Evolutionary conservation across 2,329 filamentous ascomycete species (phyloP), one percentile per base, ranked within the genome.

Genomic region (Fusarium incarnatum): DNA sequence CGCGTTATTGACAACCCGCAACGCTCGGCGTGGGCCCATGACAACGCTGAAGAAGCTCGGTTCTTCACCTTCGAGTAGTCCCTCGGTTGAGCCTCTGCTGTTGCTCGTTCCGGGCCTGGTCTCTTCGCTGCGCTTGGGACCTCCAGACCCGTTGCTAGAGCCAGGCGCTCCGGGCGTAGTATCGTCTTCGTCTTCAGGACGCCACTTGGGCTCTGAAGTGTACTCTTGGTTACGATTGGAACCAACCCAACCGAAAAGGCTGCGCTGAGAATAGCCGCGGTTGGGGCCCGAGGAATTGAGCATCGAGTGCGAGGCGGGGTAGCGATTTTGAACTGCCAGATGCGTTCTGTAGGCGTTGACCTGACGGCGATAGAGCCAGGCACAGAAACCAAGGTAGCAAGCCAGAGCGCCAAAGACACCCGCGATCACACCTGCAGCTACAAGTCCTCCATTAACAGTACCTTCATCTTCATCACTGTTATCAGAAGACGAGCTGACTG

Each of bases 341-440:
- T 94, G 91, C 34, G 86, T 83, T 79, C 91, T 90, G 83, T 93
- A 94, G 12, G 92, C 86, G 30, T 82, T 79, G 18, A 94, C 86
- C 77, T 92, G 91, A 50, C 89, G 89, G 28, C 91, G 86, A 82
- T 94, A 94, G 10, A 94, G 81, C 87, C 89, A 93, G 20, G 87
- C 86, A 79, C 90, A 92, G 82, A 91, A 93, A 47, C 88, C 89
- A 15, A 92, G 85, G 77, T 92, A 93, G 3, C 82, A 80, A 4
- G 89, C 89, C 1, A 89, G 74, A 20, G 91, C 72, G 49, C 88
- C 87, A 7, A 92, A 83, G 6, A 90, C 75, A n/a, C 89, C 91
- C 1, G 92, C 91, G 32, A 94, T 81, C 22, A 90, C 80, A 27
- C 83, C 82, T 3, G 83, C 83, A 18, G 82, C 82, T 53, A 87